A percentile compares a stretch with the other conserved stretches of the same genome.
Evolutionary conservation across 257 asterid genomes (phyloP).

Genomic region (Ophiorrhiza pumila): DNA sequence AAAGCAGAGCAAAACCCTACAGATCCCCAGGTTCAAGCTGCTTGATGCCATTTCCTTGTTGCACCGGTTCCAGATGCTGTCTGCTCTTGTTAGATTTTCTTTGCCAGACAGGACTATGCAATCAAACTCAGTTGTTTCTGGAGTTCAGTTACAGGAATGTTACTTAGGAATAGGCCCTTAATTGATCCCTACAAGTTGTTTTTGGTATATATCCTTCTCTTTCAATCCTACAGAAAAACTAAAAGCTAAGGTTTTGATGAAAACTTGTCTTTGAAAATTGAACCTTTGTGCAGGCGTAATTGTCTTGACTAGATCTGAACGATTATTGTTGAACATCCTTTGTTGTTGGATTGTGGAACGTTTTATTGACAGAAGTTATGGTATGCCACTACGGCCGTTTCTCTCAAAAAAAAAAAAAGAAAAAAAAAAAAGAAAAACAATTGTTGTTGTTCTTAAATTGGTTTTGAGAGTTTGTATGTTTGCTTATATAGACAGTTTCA

Average conservation of each 20-base stretch:
- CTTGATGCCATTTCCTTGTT: constrained; percentile 26
- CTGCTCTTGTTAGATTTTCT: background rate
- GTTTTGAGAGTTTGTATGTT: too few species aligned
- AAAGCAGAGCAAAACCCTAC: constrained; percentile 33
- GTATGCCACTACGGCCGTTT: background rate
- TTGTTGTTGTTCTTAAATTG: too few species aligned
- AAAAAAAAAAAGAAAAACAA: too few species aligned
- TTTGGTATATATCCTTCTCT: background rate
- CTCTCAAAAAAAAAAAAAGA: too few species aligned
- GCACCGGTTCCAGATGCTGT: background rate
- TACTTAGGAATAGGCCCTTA: background rate
- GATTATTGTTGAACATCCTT: background rate
- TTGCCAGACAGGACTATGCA: background rate
- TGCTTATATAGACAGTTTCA: too few species aligned
- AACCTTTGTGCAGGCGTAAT: background rate
- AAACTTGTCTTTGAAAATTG: background rate
- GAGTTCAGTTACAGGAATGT: background rate
- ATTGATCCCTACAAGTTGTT: background rate
- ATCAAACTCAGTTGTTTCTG: background rate
- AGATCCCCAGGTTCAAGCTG: constrained; percentile 43
- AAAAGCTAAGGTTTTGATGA: background rate
- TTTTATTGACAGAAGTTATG: background rate
- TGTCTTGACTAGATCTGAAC: background rate
- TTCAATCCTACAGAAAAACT: background rate
- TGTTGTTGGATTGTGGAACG: background rate